Evolutionary conservation across 2,329 filamentous ascomycete genomes (phyloP).

Genomic region (Neonectria punicea): DNA sequence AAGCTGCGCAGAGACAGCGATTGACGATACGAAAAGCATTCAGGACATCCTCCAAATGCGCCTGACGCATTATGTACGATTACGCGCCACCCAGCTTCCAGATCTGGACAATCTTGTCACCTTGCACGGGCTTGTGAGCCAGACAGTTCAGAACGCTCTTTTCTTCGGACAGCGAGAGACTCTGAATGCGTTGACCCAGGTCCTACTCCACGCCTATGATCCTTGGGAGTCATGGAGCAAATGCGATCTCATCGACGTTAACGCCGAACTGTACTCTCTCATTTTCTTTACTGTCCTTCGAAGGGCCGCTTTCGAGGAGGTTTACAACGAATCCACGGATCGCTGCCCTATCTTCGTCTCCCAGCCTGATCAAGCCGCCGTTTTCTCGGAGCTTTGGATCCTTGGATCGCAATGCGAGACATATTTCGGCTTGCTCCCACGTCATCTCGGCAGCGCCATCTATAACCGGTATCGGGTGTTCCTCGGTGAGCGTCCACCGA

Average conservation of each 20-base stretch:
- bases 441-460: slow-evolving; percentile 27
- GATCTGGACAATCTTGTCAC: slow-evolving; percentile 20
- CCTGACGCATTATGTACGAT: slow-evolving; percentile 12
- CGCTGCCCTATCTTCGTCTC: slow-evolving; percentile 33
- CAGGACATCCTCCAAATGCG: slow-evolving; percentile 15
- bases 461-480: slow-evolving; percentile 23
- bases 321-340: slow-evolving; percentile 33
- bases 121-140: slow-evolving; percentile 6
- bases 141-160: slow-evolving; percentile 11
- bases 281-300: slow-evolving; percentile 29
- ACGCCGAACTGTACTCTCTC: slow-evolving; percentile 28
- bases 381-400: slow-evolving; percentile 36
- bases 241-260: slow-evolving; percentile 22
- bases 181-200: slow-evolving; percentile 3
- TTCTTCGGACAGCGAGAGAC: slow-evolving; percentile 23
- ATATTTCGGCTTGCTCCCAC: slow-evolving; percentile 31
- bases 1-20: slow-evolving; percentile 4
- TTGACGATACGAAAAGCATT: slow-evolving; percentile 17
- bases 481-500: slow-evolving; percentile 17
- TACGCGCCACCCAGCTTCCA: slow-evolving; percentile 12
- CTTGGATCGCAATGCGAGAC: slow-evolving; percentile 33
- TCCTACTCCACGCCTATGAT: slow-evolving; percentile 12
- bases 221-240: slow-evolving; percentile 12
- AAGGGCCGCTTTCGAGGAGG: slow-evolving; percentile 30
- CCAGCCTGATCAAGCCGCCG: slow-evolving; percentile 32